Base-by-base conservation (phyloP, 495 filamentous ascomycete species). In the Pseudevernia furfuracea region DNA sequence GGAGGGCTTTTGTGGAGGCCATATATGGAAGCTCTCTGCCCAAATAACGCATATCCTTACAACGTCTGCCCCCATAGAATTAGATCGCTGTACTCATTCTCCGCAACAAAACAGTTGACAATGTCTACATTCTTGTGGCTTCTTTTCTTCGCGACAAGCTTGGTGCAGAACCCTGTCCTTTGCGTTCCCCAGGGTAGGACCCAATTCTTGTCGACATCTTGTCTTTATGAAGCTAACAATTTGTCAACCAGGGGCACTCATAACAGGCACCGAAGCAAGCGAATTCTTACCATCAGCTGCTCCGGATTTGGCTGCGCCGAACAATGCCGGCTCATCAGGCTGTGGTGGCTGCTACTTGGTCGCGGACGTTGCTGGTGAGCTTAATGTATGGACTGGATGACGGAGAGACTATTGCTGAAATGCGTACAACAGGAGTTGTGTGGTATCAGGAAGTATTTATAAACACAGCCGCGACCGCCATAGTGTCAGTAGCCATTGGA, bases 371-470 rank as follows among this genome's bases (percentile, higher is more conserved):
- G 61, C 61, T 55, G 52, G 52, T 55, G 28, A 55, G 52, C 28
- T 1, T 17, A 6, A 21, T 53, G 14, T 7, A 30, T 3, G 28
- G 52, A 34, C 52, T 34, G 15, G 8, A 8, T 34, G 10, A 32
- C 17, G 30, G 28, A 34, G 15, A 55, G 34, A 4, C 12, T 5
- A 34, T 55, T 34, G 28, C 52, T 55, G 30, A 55, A 55, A 34
- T 1, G 52, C 52, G 4, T 55, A 19, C 52, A 1, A 34, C 8
- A 52, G 61, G 61, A 34, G 53, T 69, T 7, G 67, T 71, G 30
- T 71, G 69, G 69, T 71, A 71, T 38, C 64, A 61, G 10, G 63
- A 67, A 59, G 67, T 71, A 14, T 71, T 71, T 25, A 30, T 71
- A 59, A 65, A 71, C 34, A 69, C 63, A 34, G 69, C 67, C 28